phyloP scores from a whole-genome alignment of 2,329 filamentous ascomycete species.

The Sphaerostilbella broomeana region DNA sequence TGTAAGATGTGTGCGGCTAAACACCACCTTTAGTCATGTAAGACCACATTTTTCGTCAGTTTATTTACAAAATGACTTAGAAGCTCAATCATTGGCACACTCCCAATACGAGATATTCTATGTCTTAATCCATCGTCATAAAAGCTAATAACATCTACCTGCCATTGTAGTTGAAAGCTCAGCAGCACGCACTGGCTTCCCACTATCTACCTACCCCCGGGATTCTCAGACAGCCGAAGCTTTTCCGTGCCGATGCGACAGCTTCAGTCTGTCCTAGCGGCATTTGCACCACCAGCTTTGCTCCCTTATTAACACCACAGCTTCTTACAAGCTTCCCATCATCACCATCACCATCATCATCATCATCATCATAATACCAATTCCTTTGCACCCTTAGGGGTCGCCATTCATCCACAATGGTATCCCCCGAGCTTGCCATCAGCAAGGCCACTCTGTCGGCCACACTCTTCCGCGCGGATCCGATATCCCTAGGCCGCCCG shows the following conservation, averaged over 20 bases:
- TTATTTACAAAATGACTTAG: no score
- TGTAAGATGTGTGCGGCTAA: no score
- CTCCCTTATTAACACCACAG: background rate
- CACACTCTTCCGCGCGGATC: conserved; percentile 66
- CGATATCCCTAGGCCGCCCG: conserved; percentile 59
- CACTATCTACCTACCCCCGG: no score
- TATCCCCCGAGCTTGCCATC: conserved; percentile 65
- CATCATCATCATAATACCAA: no score
- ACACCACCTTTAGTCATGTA: no score
- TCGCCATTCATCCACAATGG: conserved; percentile 40
- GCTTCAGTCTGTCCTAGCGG: conserved; percentile 6
- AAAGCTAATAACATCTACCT: background rate
- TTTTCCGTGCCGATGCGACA: no score
- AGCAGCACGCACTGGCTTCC: no score
- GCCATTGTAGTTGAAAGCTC: background rate
- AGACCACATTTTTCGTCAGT: no score
- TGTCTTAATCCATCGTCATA: no score
- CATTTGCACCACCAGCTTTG: conserved; percentile 1
- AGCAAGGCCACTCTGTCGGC: conserved; percentile 74
- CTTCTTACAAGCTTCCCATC: background rate
- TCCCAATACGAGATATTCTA: no score
- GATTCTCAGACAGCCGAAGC: no score
- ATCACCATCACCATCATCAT: background rate
- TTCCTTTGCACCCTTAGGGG: conserved; percentile 1
- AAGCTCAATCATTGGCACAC: no score